Evolutionary conservation across 2,329 filamentous ascomycete species (phyloP).

Genomic region (Fusarium guadeloupense): DNA sequence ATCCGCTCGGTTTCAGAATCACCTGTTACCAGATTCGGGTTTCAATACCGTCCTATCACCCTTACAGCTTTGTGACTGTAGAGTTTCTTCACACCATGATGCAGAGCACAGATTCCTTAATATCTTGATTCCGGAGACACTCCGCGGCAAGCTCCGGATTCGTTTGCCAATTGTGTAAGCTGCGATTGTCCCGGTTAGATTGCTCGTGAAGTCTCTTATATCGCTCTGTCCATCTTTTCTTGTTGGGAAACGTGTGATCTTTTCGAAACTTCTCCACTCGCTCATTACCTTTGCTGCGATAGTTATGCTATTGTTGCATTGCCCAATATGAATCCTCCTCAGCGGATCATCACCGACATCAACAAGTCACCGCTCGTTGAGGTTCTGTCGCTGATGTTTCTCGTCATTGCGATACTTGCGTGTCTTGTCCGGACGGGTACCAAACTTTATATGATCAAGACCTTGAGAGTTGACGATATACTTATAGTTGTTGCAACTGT

Average conservation of each 20-base stretch:
- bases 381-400: slow-evolving; percentile 44
- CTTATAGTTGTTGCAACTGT: slow-evolving; percentile 41
- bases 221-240: not conserved
- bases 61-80: slow-evolving; percentile 8
- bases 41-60: slow-evolving; percentile 11
- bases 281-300: not conserved
- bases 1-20: not conserved
- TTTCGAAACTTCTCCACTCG: not conserved
- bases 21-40: slow-evolving; percentile 13
- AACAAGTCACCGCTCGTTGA: slow-evolving; percentile 46
- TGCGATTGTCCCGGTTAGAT: not conserved
- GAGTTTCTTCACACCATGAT: slow-evolving; percentile 4
- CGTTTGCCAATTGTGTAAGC: too few relatives aligned
- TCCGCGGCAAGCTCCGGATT: slow-evolving; percentile 9
- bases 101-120: not conserved
- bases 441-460: slow-evolving; percentile 45
- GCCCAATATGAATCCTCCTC: slow-evolving; percentile 36
- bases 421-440: slow-evolving; percentile 41
- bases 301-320: not conserved
- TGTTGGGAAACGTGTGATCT: not conserved
- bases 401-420: slow-evolving; percentile 41
- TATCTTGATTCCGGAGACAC: not conserved
- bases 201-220: slow-evolving; percentile 1
- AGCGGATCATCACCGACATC: slow-evolving; percentile 40
- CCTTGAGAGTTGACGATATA: slow-evolving; percentile 39